Evolutionary conservation across 2,329 filamentous ascomycete species (phyloP).

Genomic region (Immersiporthe knoxdaviesiana): DNA sequence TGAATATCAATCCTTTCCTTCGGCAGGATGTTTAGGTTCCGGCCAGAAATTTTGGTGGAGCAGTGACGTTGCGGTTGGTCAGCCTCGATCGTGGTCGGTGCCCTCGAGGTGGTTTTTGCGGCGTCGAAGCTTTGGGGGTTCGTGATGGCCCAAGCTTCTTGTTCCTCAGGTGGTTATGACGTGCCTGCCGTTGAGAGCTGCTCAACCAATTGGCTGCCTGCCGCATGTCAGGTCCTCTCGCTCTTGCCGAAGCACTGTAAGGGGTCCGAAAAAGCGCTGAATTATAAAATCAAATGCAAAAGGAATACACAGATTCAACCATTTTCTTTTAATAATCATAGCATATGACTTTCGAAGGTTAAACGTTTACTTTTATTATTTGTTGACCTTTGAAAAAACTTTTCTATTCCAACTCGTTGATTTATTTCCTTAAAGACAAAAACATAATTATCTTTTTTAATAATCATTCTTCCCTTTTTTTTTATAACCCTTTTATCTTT

Average conservation of each 20-base stretch:
- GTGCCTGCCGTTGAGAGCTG: slow-evolving; percentile 12
- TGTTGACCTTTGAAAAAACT: accelerated
- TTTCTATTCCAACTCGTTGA: not conserved
- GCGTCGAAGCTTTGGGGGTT: slow-evolving; percentile 16
- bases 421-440: no score
- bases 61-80: slow-evolving; percentile 22
- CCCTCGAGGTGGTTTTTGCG: slow-evolving; percentile 10
- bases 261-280: not conserved
- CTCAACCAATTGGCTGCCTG: not conserved
- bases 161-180: slow-evolving; percentile 1
- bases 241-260: not conserved
- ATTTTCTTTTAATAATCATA: not conserved
- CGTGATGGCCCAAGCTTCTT: slow-evolving; percentile 12
- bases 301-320: not conserved
- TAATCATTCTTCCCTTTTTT: not conserved
- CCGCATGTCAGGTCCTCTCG: not conserved
- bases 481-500: not conserved
- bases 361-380: not conserved
- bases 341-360: not conserved
- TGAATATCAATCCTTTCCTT: not conserved
- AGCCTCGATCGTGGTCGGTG: not conserved
- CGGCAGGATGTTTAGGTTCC: slow-evolving; percentile 5
- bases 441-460: not conserved
- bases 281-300: not conserved
- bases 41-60: slow-evolving; percentile 26